Conservation (phyloP, 768 basidiomycete species). For the Macrolepiota albuminosa region DNA sequence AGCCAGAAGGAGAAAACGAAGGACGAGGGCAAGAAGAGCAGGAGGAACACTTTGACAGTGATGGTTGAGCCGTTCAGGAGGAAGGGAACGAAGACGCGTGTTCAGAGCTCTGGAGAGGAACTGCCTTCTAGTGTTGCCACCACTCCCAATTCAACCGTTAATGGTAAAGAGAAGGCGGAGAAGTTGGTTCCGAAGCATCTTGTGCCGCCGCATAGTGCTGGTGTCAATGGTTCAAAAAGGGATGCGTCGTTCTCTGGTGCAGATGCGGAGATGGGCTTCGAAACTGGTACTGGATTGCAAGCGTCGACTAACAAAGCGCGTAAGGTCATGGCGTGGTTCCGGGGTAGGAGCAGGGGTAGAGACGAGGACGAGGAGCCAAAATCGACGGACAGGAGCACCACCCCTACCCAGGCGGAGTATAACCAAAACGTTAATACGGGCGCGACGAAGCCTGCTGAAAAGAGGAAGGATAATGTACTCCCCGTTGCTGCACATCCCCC, state of each 20-base stretch:
- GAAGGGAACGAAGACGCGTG: constrained; percentile 29
- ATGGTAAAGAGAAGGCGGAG: constrained; percentile 4
- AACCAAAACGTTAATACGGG: background rate
- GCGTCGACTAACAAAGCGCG: constrained; percentile 85
- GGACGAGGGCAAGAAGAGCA: constrained; percentile 48
- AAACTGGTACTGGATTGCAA: constrained; percentile 36
- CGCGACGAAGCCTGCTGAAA: background rate
- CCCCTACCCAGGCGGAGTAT: constrained; percentile 26
- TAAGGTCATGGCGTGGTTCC: constrained; percentile 99
- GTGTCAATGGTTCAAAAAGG: constrained; percentile 2
- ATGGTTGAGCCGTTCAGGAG: constrained; percentile 78
- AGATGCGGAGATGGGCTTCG: constrained; percentile 26
- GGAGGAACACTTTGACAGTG: constrained; percentile 81
- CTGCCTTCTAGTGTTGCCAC: constrained; percentile 1
- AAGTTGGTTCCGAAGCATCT: background rate
- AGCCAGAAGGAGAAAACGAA: constrained; percentile 18
- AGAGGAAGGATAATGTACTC: constrained; percentile 12
- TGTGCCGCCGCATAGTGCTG: constrained; percentile 10
- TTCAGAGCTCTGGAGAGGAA: constrained; percentile 24
- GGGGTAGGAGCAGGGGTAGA: constrained; percentile 54
- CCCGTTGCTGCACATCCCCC: constrained; percentile 35
- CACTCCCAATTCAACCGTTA: background rate
- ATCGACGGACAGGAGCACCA: constrained; percentile 16
- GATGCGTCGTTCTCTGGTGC: constrained; percentile 14
- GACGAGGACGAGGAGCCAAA: constrained; percentile 14